phyloP scores from a whole-genome alignment of 1,139 yeast species.

The Geotrichum fermentans region DNA sequence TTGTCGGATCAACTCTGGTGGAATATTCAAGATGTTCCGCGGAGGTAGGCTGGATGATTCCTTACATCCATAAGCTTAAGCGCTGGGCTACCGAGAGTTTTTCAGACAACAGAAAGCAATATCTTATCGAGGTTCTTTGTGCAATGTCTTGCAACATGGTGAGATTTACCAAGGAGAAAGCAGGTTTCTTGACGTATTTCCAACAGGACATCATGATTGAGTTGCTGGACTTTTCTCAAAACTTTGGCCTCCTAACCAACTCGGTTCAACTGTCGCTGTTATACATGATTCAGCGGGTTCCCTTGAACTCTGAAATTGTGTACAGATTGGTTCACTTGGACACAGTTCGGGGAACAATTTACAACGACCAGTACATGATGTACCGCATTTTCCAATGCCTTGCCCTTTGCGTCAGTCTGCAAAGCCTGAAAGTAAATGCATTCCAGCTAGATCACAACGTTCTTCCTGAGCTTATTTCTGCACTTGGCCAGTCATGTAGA shows the following conservation, averaged over 20 bases:
- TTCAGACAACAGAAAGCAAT: not conserved
- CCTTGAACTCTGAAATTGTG: not conserved
- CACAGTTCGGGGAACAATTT: not conserved
- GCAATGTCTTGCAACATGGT: not conserved
- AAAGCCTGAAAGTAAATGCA: not conserved
- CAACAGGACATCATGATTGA: not conserved
- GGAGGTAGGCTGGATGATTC: not conserved
- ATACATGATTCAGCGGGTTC: not conserved
- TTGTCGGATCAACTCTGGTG: not conserved
- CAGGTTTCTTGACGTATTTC: not conserved
- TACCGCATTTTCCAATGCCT: not conserved
- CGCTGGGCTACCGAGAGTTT: not conserved
- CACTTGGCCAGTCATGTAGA: not conserved
- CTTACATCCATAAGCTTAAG: constrained; percentile 1
- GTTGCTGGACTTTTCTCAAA: not conserved
- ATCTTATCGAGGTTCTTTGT: not conserved
- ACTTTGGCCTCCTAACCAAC: not conserved
- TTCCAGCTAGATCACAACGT: not conserved
- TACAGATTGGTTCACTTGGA: not conserved
- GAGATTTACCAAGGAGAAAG: not conserved
- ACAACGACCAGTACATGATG: not conserved
- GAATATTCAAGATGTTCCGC: not conserved
- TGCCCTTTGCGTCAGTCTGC: not conserved
- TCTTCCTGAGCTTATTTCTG: not conserved
- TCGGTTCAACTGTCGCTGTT: constrained; percentile 1